phyloP scores from a whole-genome alignment of 2,329 filamentous ascomycete genomes.

The Colletotrichum navitas region DNA sequence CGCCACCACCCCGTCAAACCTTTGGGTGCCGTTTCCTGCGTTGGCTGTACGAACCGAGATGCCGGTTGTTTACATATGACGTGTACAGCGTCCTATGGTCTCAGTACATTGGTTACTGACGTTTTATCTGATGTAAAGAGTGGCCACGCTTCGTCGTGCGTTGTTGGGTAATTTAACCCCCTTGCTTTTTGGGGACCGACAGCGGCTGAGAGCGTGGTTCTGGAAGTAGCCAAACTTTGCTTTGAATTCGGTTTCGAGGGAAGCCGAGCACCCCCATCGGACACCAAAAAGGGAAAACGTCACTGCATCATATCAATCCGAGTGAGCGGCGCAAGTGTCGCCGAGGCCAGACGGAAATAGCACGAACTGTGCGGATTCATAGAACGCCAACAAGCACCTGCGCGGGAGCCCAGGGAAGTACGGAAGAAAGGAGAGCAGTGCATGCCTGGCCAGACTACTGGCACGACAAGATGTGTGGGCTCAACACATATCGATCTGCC shows the following conservation, averaged over 20 bases:
- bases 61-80: constrained; percentile 37
- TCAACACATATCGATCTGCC: constrained; percentile 34
- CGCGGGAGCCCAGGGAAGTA: background rate
- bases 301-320: background rate
- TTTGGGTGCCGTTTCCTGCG: constrained; percentile 19
- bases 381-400: background rate
- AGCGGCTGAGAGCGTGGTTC: too few species aligned
- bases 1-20: constrained; percentile 36
- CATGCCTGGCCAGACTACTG: constrained; percentile 26
- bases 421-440: background rate
- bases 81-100: constrained; percentile 32
- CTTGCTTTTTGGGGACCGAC: background rate
- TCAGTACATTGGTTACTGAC: background rate
- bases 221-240: constrained; percentile 7
- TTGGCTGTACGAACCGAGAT: constrained; percentile 34
- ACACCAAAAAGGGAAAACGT: background rate
- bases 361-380: background rate
- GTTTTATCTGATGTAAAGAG: background rate
- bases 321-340: constrained; percentile 1
- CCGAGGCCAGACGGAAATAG: background rate
- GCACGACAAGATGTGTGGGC: constrained; percentile 35
- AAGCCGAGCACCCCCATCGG: background rate
- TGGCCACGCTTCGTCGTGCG: background rate
- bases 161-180: background rate
- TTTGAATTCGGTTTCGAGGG: background rate